phyloP scores from a whole-genome alignment of 495 filamentous ascomycete genomes.

The Penicillium taxi region DNA sequence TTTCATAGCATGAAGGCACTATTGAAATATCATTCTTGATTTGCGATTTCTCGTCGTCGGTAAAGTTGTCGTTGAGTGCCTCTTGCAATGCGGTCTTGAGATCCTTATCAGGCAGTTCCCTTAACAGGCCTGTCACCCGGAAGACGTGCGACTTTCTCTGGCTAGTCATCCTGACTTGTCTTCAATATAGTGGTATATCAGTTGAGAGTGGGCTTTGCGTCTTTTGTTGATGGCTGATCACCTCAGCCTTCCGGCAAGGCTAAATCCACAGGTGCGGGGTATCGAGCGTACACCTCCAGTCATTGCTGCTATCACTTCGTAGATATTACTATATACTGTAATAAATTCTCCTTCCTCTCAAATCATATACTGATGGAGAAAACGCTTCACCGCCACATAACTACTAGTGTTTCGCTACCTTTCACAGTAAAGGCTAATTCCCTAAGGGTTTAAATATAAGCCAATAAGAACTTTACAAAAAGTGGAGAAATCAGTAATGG shows the following conservation, averaged over 20 bases:
- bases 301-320: no score
- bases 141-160: conserved; percentile 10
- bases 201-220: conserved; percentile 4
- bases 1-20: conserved; percentile 12
- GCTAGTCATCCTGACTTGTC: conserved; percentile 6
- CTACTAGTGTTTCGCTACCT: no score
- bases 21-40: conserved; percentile 8
- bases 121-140: conserved; percentile 8
- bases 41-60: conserved; percentile 6
- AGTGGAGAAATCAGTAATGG: no score
- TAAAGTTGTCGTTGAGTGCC: conserved; percentile 7
- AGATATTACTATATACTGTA: no score
- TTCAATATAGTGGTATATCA: conserved; percentile 1
- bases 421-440: no score
- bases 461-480: no score
- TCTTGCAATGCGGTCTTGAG: conserved; percentile 9
- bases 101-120: conserved; percentile 4
- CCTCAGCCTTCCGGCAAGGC: conserved; percentile 9
- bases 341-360: no score
- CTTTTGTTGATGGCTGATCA: conserved; percentile 4
- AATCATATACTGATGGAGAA: no score
- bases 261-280: conserved; percentile 13
- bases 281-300: conserved; percentile 5
- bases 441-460: no score
- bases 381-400: no score